Base-by-base conservation (phyloP, 108 stramenopile species). In the Skeletonema grethae region DNA sequence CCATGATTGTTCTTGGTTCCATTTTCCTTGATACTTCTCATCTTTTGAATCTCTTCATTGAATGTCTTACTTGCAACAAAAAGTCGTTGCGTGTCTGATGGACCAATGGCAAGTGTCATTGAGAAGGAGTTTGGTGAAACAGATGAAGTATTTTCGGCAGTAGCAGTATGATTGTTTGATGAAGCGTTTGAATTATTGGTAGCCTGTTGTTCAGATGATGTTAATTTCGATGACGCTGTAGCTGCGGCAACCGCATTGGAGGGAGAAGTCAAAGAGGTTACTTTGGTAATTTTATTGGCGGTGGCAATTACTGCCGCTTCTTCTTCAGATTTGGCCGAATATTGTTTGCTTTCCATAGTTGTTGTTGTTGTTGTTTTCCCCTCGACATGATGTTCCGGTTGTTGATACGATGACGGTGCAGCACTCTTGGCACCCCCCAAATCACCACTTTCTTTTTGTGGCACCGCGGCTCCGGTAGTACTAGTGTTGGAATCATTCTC, bases 41-140 rank as follows among this genome's bases (percentile, higher is more conserved):
- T 32, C 43, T 57, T 68, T 53, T 57, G 48, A 65, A 88, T 57
- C 10, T 78, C 66, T 12, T 69, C 35, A 57, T 85, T 81, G 64
- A 92, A 82, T 0, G 87, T 84, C 7, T 71, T 57, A 57, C 88
- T 88, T 6, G 91, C 88, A 28, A 74, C 64, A 12, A 88, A 67
- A 12, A 92, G 68, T 4, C 88, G 84, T 20, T 79, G 72, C 0
- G 86, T 85, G 56, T 92, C 88, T 10, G 75, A 72, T 35, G 76
- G 87, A 45, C 76, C 79, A 25, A 92, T 87, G 41, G 85, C 85
- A 38, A 92, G 64, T 25, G 86, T 90, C 80, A 92, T 88, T 63
- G 81, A 82, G 60, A 78, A 82, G 46, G 72, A 57, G 22, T 53
- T 43, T 15, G 15, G 41, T 43, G 41, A 43, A 13, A 15, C 15